A percentile compares a stretch with the other conserved stretches of the same genome.
These are phyloP conservation scores for Lagerstroemia fauriei DNA, from an alignment of 441 rosid species.

Conservation along the genomic window DNA sequence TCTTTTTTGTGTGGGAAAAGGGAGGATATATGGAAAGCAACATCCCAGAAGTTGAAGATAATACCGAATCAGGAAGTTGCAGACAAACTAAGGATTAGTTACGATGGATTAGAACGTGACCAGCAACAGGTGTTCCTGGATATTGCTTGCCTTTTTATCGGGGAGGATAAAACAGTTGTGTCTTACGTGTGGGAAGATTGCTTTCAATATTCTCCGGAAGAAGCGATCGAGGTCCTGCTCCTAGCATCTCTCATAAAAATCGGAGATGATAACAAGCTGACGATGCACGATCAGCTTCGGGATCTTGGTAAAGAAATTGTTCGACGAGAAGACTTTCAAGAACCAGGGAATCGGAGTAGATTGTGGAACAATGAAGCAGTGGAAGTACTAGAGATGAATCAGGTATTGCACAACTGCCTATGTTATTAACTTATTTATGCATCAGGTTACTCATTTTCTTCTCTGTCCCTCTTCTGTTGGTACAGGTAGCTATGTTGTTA, in stretches of 20 bases:
- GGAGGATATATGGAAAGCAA: background rate
- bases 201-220: background rate
- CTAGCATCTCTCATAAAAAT: background rate
- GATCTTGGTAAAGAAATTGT: constrained; percentile 9
- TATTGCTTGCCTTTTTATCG: constrained; percentile 9
- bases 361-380: constrained; percentile 15
- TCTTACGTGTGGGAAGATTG: constrained; percentile 4
- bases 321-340: background rate
- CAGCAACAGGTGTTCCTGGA: background rate
- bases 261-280: background rate
- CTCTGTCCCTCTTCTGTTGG: no score
- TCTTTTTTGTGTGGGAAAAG: constrained; percentile 6
- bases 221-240: background rate
- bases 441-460: no score
- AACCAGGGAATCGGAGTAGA: constrained; percentile 8
- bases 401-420: background rate
- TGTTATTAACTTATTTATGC: no score
- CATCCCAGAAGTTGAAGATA: constrained; percentile 1
- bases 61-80: background rate
- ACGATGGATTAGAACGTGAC: background rate
- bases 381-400: background rate
- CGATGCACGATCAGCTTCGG: constrained; percentile 19
- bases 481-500: no score
- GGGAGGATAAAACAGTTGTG: background rate
- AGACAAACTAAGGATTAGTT: constrained; percentile 11